phyloP scores from a whole-genome alignment of 805 yeast species.

The Cephaloascus albidus region DNA sequence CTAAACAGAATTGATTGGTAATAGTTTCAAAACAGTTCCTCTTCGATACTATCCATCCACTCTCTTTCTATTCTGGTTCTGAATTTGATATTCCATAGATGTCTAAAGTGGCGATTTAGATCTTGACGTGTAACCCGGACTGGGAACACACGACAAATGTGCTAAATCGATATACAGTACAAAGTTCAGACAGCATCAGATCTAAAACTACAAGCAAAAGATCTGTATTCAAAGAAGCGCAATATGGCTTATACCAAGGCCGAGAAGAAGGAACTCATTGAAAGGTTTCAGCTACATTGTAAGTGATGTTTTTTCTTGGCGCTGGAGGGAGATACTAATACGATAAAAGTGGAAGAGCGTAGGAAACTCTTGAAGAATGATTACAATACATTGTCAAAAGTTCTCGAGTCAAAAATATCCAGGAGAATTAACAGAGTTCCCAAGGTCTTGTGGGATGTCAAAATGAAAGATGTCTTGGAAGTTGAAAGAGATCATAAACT shows the following conservation, averaged over 20 bases:
- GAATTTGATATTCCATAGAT: no score
- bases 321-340: conserved; percentile 11
- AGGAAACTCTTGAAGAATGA: conserved; percentile 14
- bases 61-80: no score
- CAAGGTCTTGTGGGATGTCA: conserved; percentile 39
- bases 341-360: conserved; percentile 15
- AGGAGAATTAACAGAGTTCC: conserved; percentile 36
- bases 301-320: conserved; percentile 7
- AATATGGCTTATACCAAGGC: conserved; percentile 13
- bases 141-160: no score
- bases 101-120: no score
- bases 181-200: no score
- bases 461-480: conserved; percentile 30
- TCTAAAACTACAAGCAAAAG: no score
- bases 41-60: no score
- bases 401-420: conserved; percentile 24
- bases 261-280: conserved; percentile 28
- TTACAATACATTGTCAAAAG: conserved; percentile 11
- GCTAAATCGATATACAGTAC: no score
- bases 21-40: no score
- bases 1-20: no score
- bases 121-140: no score
- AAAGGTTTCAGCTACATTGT: conserved; percentile 7
- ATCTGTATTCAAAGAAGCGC: no score
- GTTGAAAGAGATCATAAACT: conserved; percentile 32